Percentiles rank a stretch among this genome's conserved stretches.
Conservation (phyloP, 352 stramenopile genomes). For the Pythium coloratum region DNA sequence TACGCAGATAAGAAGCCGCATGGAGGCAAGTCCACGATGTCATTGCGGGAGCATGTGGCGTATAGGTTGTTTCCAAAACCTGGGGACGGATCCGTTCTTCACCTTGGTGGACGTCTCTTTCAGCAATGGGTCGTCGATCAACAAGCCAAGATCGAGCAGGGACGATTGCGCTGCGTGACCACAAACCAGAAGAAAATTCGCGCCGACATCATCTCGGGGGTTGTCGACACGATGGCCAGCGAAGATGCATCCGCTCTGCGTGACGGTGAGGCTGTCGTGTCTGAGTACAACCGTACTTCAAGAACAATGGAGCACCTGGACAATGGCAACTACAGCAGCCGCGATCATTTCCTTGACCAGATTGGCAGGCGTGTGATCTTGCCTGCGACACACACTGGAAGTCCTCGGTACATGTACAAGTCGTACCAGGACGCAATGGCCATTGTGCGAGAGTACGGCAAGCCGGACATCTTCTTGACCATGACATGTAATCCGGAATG, state of each 20-base stretch:
- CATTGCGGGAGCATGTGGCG: constrained; percentile 6
- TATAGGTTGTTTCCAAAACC: constrained; percentile 13
- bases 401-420: constrained; percentile 27
- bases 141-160: constrained; percentile 16
- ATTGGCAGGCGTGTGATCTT: constrained; percentile 8
- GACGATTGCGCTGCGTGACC: constrained; percentile 16
- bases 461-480: constrained; percentile 50
- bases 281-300: background rate
- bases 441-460: constrained; percentile 39
- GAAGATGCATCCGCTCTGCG: background rate
- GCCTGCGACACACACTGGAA: constrained; percentile 13
- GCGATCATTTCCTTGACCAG: constrained; percentile 10
- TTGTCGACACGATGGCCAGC: constrained; percentile 16
- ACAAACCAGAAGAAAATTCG: constrained; percentile 13
- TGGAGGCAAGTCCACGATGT: constrained; percentile 5
- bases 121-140: constrained; percentile 22
- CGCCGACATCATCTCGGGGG: constrained; percentile 9
- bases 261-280: constrained; percentile 5
- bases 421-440: constrained; percentile 40
- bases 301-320: background rate
- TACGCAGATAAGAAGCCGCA: background rate
- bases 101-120: constrained; percentile 9
- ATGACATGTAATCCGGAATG: constrained; percentile 51
- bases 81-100: background rate
- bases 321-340: background rate